phyloP scores from a whole-genome alignment of 2,329 filamentous ascomycete genomes.

The Trichoderma brevicompactum region DNA sequence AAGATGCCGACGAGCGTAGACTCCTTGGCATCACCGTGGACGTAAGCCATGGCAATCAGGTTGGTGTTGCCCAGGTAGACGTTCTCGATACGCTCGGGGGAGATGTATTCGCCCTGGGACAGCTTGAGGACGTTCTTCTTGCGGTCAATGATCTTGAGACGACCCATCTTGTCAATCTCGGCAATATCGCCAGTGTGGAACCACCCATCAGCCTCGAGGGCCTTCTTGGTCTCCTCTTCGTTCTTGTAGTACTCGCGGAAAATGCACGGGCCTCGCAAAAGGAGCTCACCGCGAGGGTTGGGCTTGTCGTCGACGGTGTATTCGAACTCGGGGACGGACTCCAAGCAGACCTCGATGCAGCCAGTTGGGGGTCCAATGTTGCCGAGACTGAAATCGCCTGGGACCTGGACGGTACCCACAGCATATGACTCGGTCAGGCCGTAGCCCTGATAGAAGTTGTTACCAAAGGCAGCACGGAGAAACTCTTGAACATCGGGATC shows the following conservation, averaged over 20 bases:
- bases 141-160: constrained; percentile 92
- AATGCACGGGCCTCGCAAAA: constrained; percentile 77
- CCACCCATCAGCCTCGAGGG: constrained; percentile 88
- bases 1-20: constrained; percentile 84
- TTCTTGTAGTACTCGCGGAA: constrained; percentile 93
- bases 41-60: constrained; percentile 79
- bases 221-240: constrained; percentile 80
- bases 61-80: constrained; percentile 82
- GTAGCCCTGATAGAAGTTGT: constrained; percentile 83
- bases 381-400: constrained; percentile 72
- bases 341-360: constrained; percentile 74
- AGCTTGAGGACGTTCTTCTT: constrained; percentile 99
- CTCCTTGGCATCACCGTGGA: constrained; percentile 87
- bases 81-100: constrained; percentile 95
- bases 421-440: constrained; percentile 95
- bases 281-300: constrained; percentile 84
- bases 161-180: constrained; percentile 80
- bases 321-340: constrained; percentile 91
- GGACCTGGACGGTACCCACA: constrained; percentile 69
- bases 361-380: constrained; percentile 79
- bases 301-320: constrained; percentile 89
- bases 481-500: constrained; percentile 89
- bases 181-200: constrained; percentile 96
- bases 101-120: constrained; percentile 96
- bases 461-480: constrained; percentile 79